A percentile compares a stretch with the other conserved stretches of the same genome.
Evolutionary conservation across 192 early-diverging fungal genomes (phyloP).

Genomic region (Gorgonomyces haynaldii): DNA sequence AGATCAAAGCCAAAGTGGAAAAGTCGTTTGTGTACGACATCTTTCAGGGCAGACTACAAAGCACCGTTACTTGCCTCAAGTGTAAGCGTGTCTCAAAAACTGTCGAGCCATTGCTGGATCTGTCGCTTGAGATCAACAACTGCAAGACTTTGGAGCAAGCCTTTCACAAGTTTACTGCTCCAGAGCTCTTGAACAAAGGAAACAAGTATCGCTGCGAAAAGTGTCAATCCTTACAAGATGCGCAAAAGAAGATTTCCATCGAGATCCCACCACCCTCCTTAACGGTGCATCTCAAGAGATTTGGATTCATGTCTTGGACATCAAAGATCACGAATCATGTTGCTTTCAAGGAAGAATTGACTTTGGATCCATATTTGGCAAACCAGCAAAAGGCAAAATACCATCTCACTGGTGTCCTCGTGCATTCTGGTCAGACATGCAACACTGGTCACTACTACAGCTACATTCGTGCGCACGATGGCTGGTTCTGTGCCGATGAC

Average conservation of each 20-base stretch:
- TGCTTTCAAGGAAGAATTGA: conserved; percentile 47
- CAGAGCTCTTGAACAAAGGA: conserved; percentile 51
- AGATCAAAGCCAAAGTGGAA: conserved; percentile 40
- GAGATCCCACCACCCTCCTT: conserved; percentile 59
- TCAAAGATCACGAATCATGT: conserved; percentile 60
- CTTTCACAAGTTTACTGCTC: conserved; percentile 56
- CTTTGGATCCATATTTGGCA: conserved; percentile 49
- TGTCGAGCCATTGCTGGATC: conserved; percentile 61
- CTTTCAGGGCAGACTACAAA: conserved; percentile 75
- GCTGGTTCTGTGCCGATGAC: conserved; percentile 67
- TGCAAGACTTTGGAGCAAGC: conserved; percentile 55
- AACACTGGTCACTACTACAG: conserved; percentile 82
- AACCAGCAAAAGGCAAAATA: conserved; percentile 22
- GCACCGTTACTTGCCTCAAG: conserved; percentile 58
- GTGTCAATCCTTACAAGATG: conserved; percentile 55
- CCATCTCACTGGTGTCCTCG: conserved; percentile 63
- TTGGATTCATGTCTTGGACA: conserved; percentile 46
- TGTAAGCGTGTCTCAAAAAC: conserved; percentile 69
- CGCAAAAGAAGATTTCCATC: conserved; percentile 69
- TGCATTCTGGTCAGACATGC: conserved; percentile 60
- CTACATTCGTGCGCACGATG: conserved; percentile 65
- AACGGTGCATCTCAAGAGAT: conserved; percentile 76
- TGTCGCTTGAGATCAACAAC: conserved; percentile 63
- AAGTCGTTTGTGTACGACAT: conserved; percentile 32
- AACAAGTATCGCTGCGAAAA: conserved; percentile 71